Conservation (phyloP, 805 yeast genomes). For the Candida yuanshanica region DNA sequence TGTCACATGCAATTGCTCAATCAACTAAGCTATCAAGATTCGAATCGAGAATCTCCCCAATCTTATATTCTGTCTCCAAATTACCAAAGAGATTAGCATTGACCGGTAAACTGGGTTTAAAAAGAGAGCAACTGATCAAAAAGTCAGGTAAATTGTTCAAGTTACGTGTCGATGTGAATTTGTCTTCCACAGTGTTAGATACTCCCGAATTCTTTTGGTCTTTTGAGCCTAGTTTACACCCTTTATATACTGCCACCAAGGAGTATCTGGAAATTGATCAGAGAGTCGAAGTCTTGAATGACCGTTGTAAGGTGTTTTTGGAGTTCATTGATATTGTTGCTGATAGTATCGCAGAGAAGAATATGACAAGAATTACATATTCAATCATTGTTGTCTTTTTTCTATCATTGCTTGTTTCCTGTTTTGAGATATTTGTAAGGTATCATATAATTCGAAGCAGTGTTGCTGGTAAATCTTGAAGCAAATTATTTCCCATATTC, state of each 20-base stretch:
- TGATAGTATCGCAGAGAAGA: conserved; percentile 89
- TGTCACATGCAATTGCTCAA: conserved; percentile 96
- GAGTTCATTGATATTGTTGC: conserved; percentile 91
- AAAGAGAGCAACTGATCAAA: conserved; percentile 75
- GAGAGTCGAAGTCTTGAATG: conserved; percentile 88
- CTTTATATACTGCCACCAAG: conserved; percentile 80
- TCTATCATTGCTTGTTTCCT: conserved; percentile 69
- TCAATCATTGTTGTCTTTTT: conserved; percentile 81
- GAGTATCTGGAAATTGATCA: conserved; percentile 94
- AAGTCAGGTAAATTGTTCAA: conserved; percentile 90
- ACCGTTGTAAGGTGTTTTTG: conserved; percentile 86
- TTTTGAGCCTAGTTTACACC: conserved; percentile 90
- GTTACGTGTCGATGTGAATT: conserved; percentile 86
- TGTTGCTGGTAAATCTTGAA: conserved; percentile 11
- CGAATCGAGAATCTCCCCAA: conserved; percentile 85
- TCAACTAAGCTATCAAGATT: conserved; percentile 87
- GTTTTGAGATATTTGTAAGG: conserved; percentile 62
- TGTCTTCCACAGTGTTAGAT: conserved; percentile 85
- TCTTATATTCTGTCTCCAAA: conserved; percentile 78
- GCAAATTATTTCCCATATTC: neutral
- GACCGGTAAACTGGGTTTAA: conserved; percentile 82
- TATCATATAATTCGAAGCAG: conserved; percentile 37
- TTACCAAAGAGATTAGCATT: conserved; percentile 86
- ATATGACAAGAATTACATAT: conserved; percentile 87
- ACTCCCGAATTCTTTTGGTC: conserved; percentile 98